phyloP scores from a whole-genome alignment of 257 asterid genomes.

The Perilla frutescens region DNA sequence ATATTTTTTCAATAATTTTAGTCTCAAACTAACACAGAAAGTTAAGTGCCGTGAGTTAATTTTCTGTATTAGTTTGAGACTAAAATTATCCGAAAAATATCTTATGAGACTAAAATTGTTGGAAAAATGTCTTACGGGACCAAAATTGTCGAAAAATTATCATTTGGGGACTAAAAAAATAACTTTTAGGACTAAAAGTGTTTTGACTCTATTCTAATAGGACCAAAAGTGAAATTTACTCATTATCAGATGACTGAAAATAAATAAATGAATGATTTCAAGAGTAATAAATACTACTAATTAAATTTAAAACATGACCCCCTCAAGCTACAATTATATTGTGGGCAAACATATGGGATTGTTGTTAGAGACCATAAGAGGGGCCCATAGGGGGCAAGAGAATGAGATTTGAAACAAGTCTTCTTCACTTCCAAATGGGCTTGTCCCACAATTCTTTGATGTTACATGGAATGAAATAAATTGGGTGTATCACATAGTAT shows the following conservation, averaged over 20 bases:
- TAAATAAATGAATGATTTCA: background rate
- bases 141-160: too few species aligned
- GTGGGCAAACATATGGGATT: constrained; percentile 33
- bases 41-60: too few species aligned
- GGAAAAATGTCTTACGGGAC: too few species aligned
- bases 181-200: too few species aligned
- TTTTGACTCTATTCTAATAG: too few species aligned
- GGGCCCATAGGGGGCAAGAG: constrained; percentile 22
- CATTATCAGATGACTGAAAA: background rate
- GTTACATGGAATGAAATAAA: background rate
- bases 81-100: too few species aligned
- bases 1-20: too few species aligned
- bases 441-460: constrained; percentile 30
- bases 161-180: too few species aligned
- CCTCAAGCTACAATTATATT: background rate
- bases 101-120: too few species aligned
- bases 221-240: too few species aligned
- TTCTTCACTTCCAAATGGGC: constrained; percentile 42
- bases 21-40: too few species aligned
- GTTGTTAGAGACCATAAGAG: background rate
- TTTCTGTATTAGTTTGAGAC: too few species aligned
- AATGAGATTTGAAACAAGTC: constrained; percentile 39
- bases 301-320: background rate
- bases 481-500: background rate
- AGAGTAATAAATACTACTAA: background rate